Conservation (phyloP, 129 eudicot genomes). For the Helichrysum umbraculigerum region DNA sequence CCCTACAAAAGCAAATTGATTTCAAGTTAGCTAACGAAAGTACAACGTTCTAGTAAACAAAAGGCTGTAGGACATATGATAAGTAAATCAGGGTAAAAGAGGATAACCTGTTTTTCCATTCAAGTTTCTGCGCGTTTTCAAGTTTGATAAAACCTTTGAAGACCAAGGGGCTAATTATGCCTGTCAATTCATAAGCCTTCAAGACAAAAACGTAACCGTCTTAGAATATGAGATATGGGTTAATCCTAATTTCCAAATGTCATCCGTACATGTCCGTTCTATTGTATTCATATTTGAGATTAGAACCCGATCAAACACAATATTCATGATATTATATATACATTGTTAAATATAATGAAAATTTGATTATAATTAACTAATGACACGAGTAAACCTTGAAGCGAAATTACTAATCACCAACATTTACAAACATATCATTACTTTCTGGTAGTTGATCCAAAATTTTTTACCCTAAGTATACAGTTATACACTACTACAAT, state of each 20-base stretch:
- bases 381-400: no score
- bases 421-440: no score
- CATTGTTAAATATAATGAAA: no score
- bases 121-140: constrained; percentile 49
- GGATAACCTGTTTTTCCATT: constrained; percentile 80
- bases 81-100: constrained; percentile 1
- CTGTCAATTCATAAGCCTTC: constrained; percentile 78
- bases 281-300: no score
- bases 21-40: constrained; percentile 22
- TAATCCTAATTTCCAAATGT: background rate
- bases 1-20: constrained; percentile 39
- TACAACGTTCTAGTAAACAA: background rate
- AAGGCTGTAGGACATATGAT: background rate
- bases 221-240: constrained; percentile 6
- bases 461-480: no score
- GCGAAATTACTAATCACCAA: no score
- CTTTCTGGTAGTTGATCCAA: no score
- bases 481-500: no score
- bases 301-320: no score
- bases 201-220: constrained; percentile 27
- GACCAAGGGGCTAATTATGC: constrained; percentile 47
- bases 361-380: no score
- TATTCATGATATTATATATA: no score
- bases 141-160: constrained; percentile 60
- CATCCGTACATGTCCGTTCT: no score